These are phyloP conservation scores for Sugiyamaella pinicola DNA, from an alignment of 1,139 yeast species.

Conservation along the genomic window DNA sequence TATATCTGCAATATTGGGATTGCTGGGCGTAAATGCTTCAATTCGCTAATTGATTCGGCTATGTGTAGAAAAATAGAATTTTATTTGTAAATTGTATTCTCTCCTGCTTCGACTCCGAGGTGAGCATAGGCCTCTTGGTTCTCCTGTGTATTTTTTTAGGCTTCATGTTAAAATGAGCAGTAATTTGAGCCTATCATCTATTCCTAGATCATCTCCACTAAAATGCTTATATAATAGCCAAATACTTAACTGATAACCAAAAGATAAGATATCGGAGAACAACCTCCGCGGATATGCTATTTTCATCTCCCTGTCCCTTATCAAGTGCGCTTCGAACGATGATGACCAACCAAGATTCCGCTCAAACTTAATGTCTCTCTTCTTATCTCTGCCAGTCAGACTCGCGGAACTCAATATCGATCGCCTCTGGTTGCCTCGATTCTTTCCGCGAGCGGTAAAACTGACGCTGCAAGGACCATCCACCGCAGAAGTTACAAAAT, in stretches of 20 bases:
- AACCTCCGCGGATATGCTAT: neutral
- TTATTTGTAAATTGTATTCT: neutral
- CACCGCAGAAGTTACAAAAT: too few species aligned
- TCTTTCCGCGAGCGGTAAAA: neutral
- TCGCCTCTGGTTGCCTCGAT: neutral
- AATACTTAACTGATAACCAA: neutral
- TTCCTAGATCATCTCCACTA: neutral
- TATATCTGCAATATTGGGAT: neutral
- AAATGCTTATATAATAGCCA: neutral
- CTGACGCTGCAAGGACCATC: constrained; percentile 1
- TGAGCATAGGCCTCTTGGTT: too few species aligned
- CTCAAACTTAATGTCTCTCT: neutral
- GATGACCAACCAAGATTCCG: neutral
- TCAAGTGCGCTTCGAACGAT: too few species aligned
- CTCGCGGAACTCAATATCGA: neutral
- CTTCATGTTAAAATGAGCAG: too few species aligned
- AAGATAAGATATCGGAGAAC: neutral
- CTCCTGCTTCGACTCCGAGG: neutral
- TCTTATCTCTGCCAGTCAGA: neutral
- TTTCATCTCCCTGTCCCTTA: too few species aligned
- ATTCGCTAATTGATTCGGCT: neutral
- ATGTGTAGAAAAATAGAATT: neutral
- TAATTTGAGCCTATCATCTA: too few species aligned
- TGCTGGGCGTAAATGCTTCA: constrained; percentile 7
- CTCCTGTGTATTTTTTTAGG: too few species aligned